Evolutionary conservation across 331 rosid species (phyloP).

Genomic region (Cydonia oblonga): DNA sequence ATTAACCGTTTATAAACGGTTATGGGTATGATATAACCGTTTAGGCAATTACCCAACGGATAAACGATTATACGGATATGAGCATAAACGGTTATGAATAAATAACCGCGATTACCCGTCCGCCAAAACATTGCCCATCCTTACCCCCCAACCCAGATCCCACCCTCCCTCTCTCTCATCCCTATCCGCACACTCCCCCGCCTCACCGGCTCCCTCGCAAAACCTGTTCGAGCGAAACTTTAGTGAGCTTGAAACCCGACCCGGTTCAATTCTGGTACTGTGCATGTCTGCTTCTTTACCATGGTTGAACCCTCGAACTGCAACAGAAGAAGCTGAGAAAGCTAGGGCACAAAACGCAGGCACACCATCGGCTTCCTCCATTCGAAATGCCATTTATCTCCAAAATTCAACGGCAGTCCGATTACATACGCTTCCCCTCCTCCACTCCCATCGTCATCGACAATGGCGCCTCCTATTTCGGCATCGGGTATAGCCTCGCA

Average conservation of each 20-base stretch:
- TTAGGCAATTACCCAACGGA: too few species aligned
- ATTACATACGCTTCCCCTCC: constrained; percentile 50
- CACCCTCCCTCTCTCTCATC: too few species aligned
- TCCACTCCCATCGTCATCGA: constrained; percentile 83
- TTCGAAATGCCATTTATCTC: constrained; percentile 67
- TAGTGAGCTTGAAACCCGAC: not conserved
- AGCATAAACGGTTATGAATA: too few species aligned
- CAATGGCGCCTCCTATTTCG: constrained; percentile 99
- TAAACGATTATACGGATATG: too few species aligned
- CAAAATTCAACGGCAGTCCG: constrained; percentile 59
- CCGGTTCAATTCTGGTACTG: not conserved
- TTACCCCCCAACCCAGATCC: too few species aligned
- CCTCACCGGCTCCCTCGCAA: too few species aligned
- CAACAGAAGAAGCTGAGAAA: not conserved
- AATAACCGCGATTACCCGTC: too few species aligned
- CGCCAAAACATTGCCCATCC: too few species aligned
- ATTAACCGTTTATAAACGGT: too few species aligned
- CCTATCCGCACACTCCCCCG: too few species aligned
- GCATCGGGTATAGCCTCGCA: constrained; percentile 58
- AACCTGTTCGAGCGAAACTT: not conserved
- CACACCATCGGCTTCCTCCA: not conserved
- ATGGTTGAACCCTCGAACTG: not conserved
- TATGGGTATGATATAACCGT: too few species aligned
- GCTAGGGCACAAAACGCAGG: not conserved
- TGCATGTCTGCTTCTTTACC: not conserved